These are phyloP conservation scores for Vigna mungo DNA, from an alignment of 306 rosid genomes.

Conservation along the genomic window DNA sequence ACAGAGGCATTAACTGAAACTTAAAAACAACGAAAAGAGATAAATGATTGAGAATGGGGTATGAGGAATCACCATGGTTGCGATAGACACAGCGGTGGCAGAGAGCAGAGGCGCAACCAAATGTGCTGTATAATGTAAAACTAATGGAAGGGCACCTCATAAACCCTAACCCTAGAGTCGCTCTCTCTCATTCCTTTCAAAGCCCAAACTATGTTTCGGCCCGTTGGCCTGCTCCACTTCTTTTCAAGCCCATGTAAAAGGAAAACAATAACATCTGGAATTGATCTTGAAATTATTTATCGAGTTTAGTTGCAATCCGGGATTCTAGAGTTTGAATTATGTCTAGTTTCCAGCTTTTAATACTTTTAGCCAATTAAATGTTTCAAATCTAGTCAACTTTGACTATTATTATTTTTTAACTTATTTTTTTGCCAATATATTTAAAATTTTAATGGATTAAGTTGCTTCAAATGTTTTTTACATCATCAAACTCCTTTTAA, in stretches of 20 bases:
- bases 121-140: not conserved
- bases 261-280: not conserved
- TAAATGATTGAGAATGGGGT: not conserved
- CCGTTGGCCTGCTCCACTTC: not conserved
- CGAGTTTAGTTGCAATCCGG: not conserved
- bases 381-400: not conserved
- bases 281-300: not conserved
- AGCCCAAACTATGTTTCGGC: slow-evolving; percentile 20
- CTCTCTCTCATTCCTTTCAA: not conserved
- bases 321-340: not conserved
- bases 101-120: not conserved
- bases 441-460: no score
- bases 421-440: no score
- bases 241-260: not conserved
- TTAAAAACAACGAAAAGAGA: not conserved
- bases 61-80: slow-evolving; percentile 44
- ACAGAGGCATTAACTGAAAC: not conserved
- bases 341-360: not conserved
- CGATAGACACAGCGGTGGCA: not conserved
- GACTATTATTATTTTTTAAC: not conserved
- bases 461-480: no score
- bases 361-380: not conserved
- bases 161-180: slow-evolving; percentile 51
- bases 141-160: not conserved
- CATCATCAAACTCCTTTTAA: no score